phyloP scores from a whole-genome alignment of 345 rosid genomes.

The Brassica incana region DNA sequence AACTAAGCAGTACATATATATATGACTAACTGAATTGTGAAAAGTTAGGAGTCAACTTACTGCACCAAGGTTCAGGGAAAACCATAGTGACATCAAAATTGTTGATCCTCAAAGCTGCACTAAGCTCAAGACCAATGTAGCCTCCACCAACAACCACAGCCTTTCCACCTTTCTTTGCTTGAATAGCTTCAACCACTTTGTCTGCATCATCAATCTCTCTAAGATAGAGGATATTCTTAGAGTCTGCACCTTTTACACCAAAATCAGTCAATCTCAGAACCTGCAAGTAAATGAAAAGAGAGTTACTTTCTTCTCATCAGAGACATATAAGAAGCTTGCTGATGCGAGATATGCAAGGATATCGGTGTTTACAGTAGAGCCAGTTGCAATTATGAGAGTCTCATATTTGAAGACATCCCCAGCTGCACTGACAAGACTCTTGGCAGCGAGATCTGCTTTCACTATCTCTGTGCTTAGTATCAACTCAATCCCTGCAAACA shows the following conservation, averaged over 20 bases:
- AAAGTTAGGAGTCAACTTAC: slow-evolving; percentile 59
- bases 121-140: slow-evolving; percentile 94
- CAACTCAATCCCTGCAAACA: slow-evolving; percentile 80
- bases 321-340: neutral
- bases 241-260: slow-evolving; percentile 91
- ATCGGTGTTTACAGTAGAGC: slow-evolving; percentile 66
- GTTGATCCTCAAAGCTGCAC: slow-evolving; percentile 75
- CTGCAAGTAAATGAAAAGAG: slow-evolving; percentile 40
- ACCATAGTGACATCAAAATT: slow-evolving; percentile 88
- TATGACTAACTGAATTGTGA: neutral
- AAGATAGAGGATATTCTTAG: slow-evolving; percentile 82
- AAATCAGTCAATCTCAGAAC: slow-evolving; percentile 82
- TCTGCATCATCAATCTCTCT: slow-evolving; percentile 94
- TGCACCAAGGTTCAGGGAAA: slow-evolving; percentile 99
- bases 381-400: slow-evolving; percentile 78
- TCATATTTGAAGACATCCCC: slow-evolving; percentile 75
- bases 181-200: slow-evolving; percentile 69
- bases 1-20: slow-evolving; percentile 7
- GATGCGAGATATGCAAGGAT: neutral
- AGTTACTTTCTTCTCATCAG: slow-evolving; percentile 11
- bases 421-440: slow-evolving; percentile 68
- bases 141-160: slow-evolving; percentile 98
- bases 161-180: slow-evolving; percentile 83
- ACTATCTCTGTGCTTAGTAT: slow-evolving; percentile 91
- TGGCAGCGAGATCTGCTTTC: slow-evolving; percentile 78